Base-by-base conservation (phyloP, 1,284 basidiomycete species). In the Kalmanozyma brasiliensis region DNA sequence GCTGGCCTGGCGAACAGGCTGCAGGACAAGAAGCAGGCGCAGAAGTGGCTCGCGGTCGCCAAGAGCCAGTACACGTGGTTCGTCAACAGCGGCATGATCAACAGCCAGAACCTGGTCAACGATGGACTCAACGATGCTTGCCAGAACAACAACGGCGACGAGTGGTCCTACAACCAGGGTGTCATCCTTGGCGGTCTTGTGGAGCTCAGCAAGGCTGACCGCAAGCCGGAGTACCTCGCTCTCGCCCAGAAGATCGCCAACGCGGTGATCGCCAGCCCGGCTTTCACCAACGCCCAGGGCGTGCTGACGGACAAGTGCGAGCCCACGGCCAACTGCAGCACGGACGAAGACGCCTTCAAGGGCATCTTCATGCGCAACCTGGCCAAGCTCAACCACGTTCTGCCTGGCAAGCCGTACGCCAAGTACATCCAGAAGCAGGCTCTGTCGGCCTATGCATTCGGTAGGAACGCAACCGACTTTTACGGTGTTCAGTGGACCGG, bases 401-500 rank as follows among this genome's bases (percentile, higher is more conserved):
- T 51, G 4, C 43, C 56, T 2, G 30, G 37, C 5, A 16, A 14
- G 1, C 43, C 23, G 24, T 52, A 46, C 30, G 26, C 30, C 26
- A 30, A 23, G 13, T 57, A 48, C 24, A 43, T 57, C 14, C 29
- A 48, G 26, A 23, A 36, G 8, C 37, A 51, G 33, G 49, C 56
- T 3, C 32, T 20, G 24, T 41, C 2, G 4, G 49, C 56, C 1
- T 59, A 46, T 26, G n/a, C 29, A 23, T 34, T 42, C 6, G 38
- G 8, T 7, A 37, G 56, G 20, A 59, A 59, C 35, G 38, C 29
- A 9, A 59, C 32, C 20, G 43, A 59, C 13, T 51, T 52, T 23
- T 52, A 52, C 43, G 49, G 56, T 16, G 56, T 59, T 17, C 49
- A 59, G 22, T 51, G 49, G 56, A 59, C 49, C 2, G 56, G 56